Conservation (phyloP, 2,329 filamentous ascomycete species). For the Exophiala alcalophila region DNA sequence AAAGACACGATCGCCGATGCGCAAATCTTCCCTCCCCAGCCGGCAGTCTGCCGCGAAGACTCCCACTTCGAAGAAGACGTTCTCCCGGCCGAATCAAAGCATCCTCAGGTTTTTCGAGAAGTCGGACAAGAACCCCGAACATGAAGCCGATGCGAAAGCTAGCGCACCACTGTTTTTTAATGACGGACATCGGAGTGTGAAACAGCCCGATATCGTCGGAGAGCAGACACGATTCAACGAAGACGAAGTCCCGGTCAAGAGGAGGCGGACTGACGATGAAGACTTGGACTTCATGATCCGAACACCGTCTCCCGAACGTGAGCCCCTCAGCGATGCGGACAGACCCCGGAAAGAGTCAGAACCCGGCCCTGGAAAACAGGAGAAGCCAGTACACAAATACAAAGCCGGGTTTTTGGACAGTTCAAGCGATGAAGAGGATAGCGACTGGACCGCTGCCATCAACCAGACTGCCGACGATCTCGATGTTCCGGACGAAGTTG, state of each 20-base stretch:
- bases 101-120: constrained; percentile 57
- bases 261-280: constrained; percentile 38
- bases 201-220: not conserved
- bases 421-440: constrained; percentile 50
- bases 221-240: constrained; percentile 42
- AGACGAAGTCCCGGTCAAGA: constrained; percentile 39
- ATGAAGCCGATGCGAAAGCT: constrained; percentile 31
- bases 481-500: constrained; percentile 6
- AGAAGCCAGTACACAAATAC: constrained; percentile 22
- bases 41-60: constrained; percentile 22
- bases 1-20: constrained; percentile 12
- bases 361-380: not conserved
- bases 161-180: constrained; percentile 39
- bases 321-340: not conserved
- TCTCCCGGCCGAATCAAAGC: constrained; percentile 45
- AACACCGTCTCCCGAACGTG: constrained; percentile 24
- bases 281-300: constrained; percentile 17
- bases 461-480: constrained; percentile 1
- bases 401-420: constrained; percentile 31
- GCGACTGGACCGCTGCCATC: constrained; percentile 11
- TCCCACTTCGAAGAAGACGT: constrained; percentile 19
- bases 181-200: constrained; percentile 19
- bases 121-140: constrained; percentile 33
- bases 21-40: constrained; percentile 18
- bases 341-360: not conserved